These are phyloP conservation scores for Eucalyptus sp. DNA, from an alignment of 345 rosid genomes.

Conservation along the genomic window DNA sequence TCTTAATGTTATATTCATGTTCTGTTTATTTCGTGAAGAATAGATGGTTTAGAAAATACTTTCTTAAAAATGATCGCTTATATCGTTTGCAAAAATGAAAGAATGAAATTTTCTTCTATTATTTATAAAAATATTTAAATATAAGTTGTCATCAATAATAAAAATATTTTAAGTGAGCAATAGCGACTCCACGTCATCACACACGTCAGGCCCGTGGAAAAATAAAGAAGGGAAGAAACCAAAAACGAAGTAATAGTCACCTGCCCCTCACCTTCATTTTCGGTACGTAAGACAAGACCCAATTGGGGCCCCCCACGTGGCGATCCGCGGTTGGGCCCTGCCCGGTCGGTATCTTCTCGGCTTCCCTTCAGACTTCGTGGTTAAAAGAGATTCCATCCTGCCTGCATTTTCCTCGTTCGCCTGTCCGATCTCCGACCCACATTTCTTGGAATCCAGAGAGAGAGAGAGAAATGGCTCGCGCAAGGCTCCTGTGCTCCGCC, in stretches of 20 bases:
- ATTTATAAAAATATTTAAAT: neutral
- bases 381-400: neutral
- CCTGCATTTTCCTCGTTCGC: neutral
- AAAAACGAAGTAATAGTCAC: neutral
- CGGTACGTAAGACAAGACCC: neutral
- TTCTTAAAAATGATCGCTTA: fast-evolving
- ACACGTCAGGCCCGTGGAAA: neutral
- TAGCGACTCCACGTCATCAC: neutral
- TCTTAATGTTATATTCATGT: fast-evolving
- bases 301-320: neutral
- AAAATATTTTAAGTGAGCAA: neutral
- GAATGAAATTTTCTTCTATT: fast-evolving
- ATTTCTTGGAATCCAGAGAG: neutral
- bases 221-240: neutral
- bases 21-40: fast-evolving
- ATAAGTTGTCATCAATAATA: neutral
- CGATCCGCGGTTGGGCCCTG: neutral
- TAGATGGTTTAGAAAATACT: neutral
- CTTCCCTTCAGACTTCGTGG: neutral
- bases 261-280: neutral
- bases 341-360: neutral
- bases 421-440: neutral
- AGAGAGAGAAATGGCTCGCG: neutral
- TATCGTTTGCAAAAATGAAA: fast-evolving
- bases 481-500: neutral